Percentiles rank a stretch among this genome's conserved stretches.
phyloP scores from a whole-genome alignment of 495 filamentous ascomycete species.

The Pseudevernia furfuracea region DNA sequence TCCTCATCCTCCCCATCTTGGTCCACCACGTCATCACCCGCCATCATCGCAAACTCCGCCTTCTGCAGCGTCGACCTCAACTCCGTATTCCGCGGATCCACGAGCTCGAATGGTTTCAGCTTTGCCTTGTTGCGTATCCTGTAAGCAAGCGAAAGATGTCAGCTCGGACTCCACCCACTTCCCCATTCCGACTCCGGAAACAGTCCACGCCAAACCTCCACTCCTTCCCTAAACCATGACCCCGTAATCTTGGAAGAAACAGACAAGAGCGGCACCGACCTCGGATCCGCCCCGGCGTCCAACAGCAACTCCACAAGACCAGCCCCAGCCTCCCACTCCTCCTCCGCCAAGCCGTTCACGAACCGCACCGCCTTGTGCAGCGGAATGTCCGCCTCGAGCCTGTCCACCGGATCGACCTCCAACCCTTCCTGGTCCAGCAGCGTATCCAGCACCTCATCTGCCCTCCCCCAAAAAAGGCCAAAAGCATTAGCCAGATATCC shows the following conservation, averaged over 20 bases:
- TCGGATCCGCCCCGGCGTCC: constrained; percentile 80
- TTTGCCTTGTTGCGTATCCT: constrained; percentile 64
- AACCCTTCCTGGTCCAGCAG: constrained; percentile 91
- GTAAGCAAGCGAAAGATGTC: neutral
- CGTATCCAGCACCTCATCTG: constrained; percentile 82
- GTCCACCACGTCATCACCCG: constrained; percentile 22
- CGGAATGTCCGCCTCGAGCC: constrained; percentile 78
- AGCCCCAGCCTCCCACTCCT: constrained; percentile 18
- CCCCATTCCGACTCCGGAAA: too few relatives aligned
- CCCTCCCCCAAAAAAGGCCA: neutral
- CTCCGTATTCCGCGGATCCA: constrained; percentile 62
- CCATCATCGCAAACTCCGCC: constrained; percentile 51
- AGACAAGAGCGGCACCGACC: constrained; percentile 27
- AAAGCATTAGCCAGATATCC: neutral
- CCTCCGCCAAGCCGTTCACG: constrained; percentile 50
- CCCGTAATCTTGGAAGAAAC: neutral
- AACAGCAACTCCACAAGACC: constrained; percentile 68
- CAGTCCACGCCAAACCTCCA: neutral
- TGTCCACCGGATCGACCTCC: constrained; percentile 85
- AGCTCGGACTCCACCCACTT: too few relatives aligned
- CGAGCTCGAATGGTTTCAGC: constrained; percentile 59
- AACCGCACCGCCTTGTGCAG: constrained; percentile 82
- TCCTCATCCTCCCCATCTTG: constrained; percentile 17
- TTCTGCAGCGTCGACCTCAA: constrained; percentile 62
- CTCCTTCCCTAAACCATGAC: neutral